Evolutionary conservation across 768 basidiomycete species (phyloP), one percentile per base, ranked within the genome.

Genomic region (Collybia mongolica): DNA sequence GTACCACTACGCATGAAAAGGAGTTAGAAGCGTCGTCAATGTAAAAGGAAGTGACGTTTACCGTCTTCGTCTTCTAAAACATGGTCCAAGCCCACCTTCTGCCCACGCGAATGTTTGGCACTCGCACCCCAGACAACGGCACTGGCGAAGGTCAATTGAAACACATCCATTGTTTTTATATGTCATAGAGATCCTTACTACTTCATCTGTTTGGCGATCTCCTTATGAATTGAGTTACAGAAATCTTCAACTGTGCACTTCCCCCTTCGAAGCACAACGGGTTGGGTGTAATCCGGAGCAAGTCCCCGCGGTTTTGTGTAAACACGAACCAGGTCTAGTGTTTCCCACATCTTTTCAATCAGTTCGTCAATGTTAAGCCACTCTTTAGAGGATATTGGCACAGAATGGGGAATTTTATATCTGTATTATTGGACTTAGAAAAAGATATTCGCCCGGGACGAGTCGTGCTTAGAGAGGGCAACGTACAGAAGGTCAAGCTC

Each of bases 351-450:
- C 60, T 81, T 81, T 52, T 90, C 85, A 47, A 90, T 82, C 42
- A 99, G 78, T 65, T 99, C 97, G 66, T 98, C 97, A 59, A 99
- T 74, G 70, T 98, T 98, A 58, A 97, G 76, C 97, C 97, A 98
- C 60, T 94, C 86, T 54, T 81, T 82, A 2, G 93, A 97, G 14
- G 93, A 95, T 64, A 99, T 78, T 3, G 97, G 97, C 7, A 98
- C 96, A 39, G 91, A 93, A 67, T 91, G 80, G 2, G 97, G 97
- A 52, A 99, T 99, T 70, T 93, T 91, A 74, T 94, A 93, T 54
- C 81, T 84, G 55, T 29, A 32, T 32, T 32, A 6, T 32, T 32
- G 36, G 49, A 51, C 19, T 39, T n/a, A n/a, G 26, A 46, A 42
- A 44, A 49, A 48, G 14, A 11, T 22, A 44, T 39, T 22, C 51